Base-by-base conservation (phyloP, 1,284 basidiomycete species). In the Puccinia brachypodii region DNA sequence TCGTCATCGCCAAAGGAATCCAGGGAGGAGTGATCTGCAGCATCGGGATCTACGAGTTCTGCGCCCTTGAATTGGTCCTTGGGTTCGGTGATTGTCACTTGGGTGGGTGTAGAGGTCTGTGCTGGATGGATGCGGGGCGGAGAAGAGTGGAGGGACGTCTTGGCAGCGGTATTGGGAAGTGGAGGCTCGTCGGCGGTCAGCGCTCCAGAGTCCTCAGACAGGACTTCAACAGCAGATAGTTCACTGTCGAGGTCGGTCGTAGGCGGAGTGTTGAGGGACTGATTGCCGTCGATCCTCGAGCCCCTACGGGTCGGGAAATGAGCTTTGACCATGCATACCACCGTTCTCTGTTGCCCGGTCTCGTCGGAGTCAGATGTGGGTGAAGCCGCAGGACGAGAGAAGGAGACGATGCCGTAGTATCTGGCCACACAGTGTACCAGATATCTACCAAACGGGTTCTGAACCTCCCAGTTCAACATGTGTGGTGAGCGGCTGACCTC, bases 391-490 rank as follows among this genome's bases (percentile, higher is more conserved):
- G 62, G 76, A 22, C 47, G 76, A 28, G 66, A 71, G 74, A 83
- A 83, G 1, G 83, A 83, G n/a, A 83, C 82, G 22, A 83, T 73
- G 38, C 83, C 82, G 74, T 83, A 83, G 47, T 83, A 83, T 14
- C 83, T 38, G 19, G 83, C 83, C n/a, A 83, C 80, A 3, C 74
- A 68, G 58, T 83, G 83, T n/a, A 83, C 80, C 25, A 83, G 64
- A 69, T 79, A 83, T 72, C 83, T 73, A 2, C 75, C 80, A 31
- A 83, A 83, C 3, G 76, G 71, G 47, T 83, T 80, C 28, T 64
- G 71, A n/a, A 83, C 78, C 28, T 77, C 76, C 83, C 83, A 83
- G 22, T 82, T 81, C 50, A 83, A 68, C 33, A 73, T 76, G 69
- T 83, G 82, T 22, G 83, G 83, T 50, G 82, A 81, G 40, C 79